Evolutionary conservation across 495 filamentous ascomycete genomes (phyloP).

Genomic region (Pyronema omphalodes): DNA sequence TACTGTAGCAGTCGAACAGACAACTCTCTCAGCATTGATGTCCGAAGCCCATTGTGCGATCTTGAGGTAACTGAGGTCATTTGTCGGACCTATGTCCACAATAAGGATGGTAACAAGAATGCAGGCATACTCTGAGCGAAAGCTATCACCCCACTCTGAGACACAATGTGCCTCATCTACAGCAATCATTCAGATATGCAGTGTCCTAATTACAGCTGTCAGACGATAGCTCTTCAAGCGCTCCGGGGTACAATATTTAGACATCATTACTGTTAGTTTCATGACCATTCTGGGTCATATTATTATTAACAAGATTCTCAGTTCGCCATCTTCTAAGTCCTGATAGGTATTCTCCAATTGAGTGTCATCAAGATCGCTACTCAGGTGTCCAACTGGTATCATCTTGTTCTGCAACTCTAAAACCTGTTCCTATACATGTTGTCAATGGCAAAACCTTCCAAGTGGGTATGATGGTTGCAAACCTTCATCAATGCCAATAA

Average conservation of each 20-base stretch:
- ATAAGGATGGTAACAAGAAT: no score
- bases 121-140: conserved; percentile 51
- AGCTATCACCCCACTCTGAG: conserved; percentile 98
- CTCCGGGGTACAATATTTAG: conserved; percentile 35
- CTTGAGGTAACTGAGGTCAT: conserved; percentile 6
- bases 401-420: conserved; percentile 32
- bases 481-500: conserved; percentile 92
- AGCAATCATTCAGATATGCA: conserved; percentile 42
- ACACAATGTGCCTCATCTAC: conserved; percentile 98
- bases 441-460: neutral
- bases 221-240: conserved; percentile 41
- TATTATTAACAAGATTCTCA: conserved; percentile 32
- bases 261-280: neutral
- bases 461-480: conserved; percentile 36
- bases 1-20: conserved; percentile 39
- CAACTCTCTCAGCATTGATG: conserved; percentile 36
- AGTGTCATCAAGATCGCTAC: conserved; percentile 34
- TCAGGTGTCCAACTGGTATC: conserved; percentile 33
- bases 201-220: conserved; percentile 33
- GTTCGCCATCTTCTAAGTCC: conserved; percentile 27
- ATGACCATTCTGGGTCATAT: conserved; percentile 1
- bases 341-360: conserved; percentile 30
- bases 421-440: conserved; percentile 30
- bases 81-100: neutral
- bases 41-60: conserved; percentile 40